phyloP scores from a whole-genome alignment of 2,329 filamentous ascomycete genomes.

The Exophiala sp. region DNA sequence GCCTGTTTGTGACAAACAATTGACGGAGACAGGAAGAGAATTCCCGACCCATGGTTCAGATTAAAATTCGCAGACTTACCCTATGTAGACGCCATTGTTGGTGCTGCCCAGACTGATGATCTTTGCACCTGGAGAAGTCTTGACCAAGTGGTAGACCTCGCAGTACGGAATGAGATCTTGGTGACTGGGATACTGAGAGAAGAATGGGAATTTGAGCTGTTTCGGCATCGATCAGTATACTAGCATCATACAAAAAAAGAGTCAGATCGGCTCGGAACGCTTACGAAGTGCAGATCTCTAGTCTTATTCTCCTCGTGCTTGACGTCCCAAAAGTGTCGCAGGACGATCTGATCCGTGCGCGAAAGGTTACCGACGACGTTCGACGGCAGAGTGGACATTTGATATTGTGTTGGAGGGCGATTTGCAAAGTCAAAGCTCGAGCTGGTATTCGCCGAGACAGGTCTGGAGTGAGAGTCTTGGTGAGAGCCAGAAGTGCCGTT shows the following conservation, averaged over 20 bases:
- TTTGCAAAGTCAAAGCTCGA: conserved; percentile 27
- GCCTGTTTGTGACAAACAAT: neutral
- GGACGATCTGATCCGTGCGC: conserved; percentile 27
- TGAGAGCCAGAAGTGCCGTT: conserved; percentile 14
- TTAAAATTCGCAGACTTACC: conserved; percentile 20
- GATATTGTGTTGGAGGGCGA: conserved; percentile 19
- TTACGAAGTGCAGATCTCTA: conserved; percentile 28
- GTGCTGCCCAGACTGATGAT: conserved; percentile 27
- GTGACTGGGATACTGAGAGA: conserved; percentile 22
- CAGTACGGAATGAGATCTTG: conserved; percentile 27
- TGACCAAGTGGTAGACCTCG: conserved; percentile 29
- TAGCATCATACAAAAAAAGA: too few relatives aligned
- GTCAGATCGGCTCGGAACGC: conserved; percentile 1
- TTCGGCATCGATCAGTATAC: neutral
- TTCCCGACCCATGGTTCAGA: neutral
- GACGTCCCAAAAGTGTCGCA: conserved; percentile 28
- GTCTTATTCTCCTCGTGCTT: conserved; percentile 27
- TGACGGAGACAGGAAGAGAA: neutral
- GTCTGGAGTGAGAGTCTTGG: conserved; percentile 21
- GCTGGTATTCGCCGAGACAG: conserved; percentile 22
- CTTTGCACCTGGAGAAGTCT: conserved; percentile 27
- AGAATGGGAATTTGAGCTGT: conserved; percentile 28
- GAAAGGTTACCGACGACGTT: conserved; percentile 20
- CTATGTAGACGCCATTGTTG: conserved; percentile 27
- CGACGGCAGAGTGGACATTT: conserved; percentile 18